A percentile compares a stretch with the other conserved stretches of the same genome.
These are phyloP conservation scores for Cryptosporidium tyzzeri DNA, from an alignment of 169 alveolate genomes.

Conservation along the genomic window DNA sequence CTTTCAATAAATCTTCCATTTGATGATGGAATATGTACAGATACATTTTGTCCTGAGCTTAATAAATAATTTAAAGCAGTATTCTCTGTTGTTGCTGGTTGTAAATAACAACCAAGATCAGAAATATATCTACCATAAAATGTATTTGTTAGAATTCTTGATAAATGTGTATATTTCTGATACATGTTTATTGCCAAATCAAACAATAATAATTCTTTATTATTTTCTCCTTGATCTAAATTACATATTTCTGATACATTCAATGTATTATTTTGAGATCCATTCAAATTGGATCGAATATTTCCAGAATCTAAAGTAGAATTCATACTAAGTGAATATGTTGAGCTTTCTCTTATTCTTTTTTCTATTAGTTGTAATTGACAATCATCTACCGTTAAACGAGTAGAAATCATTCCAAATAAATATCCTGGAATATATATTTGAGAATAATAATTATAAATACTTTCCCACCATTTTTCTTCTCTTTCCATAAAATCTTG, in stretches of 20 bases:
- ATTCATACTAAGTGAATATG: too few relatives aligned
- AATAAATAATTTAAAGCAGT: conserved; percentile 15
- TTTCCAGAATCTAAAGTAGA: not conserved
- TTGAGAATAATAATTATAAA: conserved; percentile 47
- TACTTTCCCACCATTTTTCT: conserved; percentile 67
- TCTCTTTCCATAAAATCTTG: conserved; percentile 45
- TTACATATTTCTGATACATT: not conserved
- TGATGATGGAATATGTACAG: not conserved
- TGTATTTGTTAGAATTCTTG: conserved; percentile 26
- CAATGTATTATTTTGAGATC: not conserved
- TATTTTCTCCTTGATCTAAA: not conserved
- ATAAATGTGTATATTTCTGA: conserved; percentile 38
- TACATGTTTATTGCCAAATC: conserved; percentile 10
- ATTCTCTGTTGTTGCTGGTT: conserved; percentile 47
- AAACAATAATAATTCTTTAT: not conserved
- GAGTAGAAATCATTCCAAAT: conserved; percentile 28
- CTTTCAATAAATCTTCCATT: not conserved
- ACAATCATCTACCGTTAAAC: not conserved
- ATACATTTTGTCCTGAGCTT: not conserved
- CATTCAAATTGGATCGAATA: not conserved
- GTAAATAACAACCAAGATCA: conserved; percentile 6
- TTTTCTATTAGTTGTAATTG: too few relatives aligned
- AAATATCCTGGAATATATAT: conserved; percentile 30
- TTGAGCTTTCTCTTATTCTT: too few relatives aligned
- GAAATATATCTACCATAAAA: conserved; percentile 47